Evolutionary conservation across 768 basidiomycete genomes (phyloP), one percentile per base, ranked within the genome.

Genomic region (Pisolithus albus): DNA sequence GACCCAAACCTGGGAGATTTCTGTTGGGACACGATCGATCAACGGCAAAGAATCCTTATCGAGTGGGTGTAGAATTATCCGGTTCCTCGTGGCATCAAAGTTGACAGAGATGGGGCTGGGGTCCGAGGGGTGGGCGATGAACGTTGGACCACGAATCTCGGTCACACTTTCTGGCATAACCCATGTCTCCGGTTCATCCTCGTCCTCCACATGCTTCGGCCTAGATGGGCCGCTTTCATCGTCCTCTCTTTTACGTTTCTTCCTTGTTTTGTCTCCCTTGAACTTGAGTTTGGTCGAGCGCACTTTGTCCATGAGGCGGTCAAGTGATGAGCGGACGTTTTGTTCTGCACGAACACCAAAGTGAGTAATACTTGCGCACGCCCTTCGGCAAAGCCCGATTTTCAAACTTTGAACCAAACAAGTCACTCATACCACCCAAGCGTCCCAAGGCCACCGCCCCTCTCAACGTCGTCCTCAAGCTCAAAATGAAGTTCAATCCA

Each of bases 1-100:
- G 13, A 95, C 92, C 92, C 92, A 95, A 11, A 95, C 92, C 61
- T 94, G 91, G 18, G 86, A 74, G 30, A 93, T 86, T 53, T 94
- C 91, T 0, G 79, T 78, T 4, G 92, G 92, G 9, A 74, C 78
- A 47, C 84, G 81, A 54, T 85, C 81, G 41, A 88, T 72, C 7
- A 88, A 54, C 24, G 70, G 69, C 49, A 66, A 68, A 21, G 79
- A 79, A 47, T 80, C 81, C 63, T 82, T 84, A 64, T 84, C 84
- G 26, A 86, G 69, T 9, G 76, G 57, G 43, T 83, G 72, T 11
- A 92, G 70, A n/a, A 84, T 72, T 39, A 92, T 78, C 47, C 80
- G 81, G 57, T 79, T 81, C 28, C 88, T 80, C 16, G 89, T 87
- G 19, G 86, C 75, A 61, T 85, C 88, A 64, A 80, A 92, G 47